A percentile compares a stretch with the other conserved stretches of the same genome.
phyloP scores from a whole-genome alignment of 768 basidiomycete genomes.

The Boletus tylopilopsis region DNA sequence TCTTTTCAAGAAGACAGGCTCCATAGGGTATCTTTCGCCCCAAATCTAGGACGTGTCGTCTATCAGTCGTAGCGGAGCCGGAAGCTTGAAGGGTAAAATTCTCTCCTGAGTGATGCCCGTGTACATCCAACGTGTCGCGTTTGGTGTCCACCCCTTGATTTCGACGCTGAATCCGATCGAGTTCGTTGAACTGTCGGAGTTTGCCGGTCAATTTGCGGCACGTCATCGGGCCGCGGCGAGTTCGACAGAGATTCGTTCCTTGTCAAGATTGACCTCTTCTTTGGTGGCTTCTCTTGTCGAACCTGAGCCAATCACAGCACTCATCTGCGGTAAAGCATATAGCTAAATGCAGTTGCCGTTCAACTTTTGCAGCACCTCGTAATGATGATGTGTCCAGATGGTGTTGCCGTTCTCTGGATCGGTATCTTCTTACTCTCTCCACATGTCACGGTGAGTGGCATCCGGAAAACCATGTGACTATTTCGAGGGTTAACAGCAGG shows the following conservation, averaged over 20 bases:
- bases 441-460: constrained; percentile 6
- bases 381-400: constrained; percentile 1
- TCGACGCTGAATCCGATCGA: no score
- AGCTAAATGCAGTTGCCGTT: not conserved
- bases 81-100: no score
- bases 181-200: constrained; percentile 3
- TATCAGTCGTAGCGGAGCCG: no score
- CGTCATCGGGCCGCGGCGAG: constrained; percentile 2
- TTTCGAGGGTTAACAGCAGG: constrained; percentile 15
- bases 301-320: constrained; percentile 8
- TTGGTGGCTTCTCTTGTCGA: constrained; percentile 7
- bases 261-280: constrained; percentile 26
- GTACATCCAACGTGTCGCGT: no score
- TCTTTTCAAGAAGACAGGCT: no score
- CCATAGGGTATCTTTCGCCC: no score
- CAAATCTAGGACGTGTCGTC: no score
- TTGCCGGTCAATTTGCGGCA: constrained; percentile 11
- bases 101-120: no score
- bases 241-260: constrained; percentile 9
- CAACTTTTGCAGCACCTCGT: no score
- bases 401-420: constrained; percentile 14
- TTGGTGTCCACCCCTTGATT: no score
- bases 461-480: constrained; percentile 15
- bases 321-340: not conserved
- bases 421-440: constrained; percentile 13